Evolutionary conservation across 2,329 filamentous ascomycete species (phyloP).

Genomic region (Orbilia brochopaga): DNA sequence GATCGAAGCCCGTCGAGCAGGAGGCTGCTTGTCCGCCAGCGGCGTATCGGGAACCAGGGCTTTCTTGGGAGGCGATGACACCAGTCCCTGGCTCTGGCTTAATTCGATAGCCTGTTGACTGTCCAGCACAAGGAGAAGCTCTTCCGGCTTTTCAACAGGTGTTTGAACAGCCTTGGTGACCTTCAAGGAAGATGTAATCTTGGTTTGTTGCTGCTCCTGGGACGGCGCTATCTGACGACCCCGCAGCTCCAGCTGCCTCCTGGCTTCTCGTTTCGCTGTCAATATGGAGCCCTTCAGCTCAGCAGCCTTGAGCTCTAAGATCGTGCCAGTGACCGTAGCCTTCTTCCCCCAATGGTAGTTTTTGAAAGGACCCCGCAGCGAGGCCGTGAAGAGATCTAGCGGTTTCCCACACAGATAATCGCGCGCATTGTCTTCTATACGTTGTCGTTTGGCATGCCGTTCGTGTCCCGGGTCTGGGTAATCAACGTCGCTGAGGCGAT

Average conservation of each 20-base stretch:
- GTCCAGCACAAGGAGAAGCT: constrained; percentile 24
- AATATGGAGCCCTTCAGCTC: constrained; percentile 28
- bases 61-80: constrained; percentile 1
- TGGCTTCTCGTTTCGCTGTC: constrained; percentile 7
- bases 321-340: constrained; percentile 26
- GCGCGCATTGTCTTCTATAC: constrained; percentile 34
- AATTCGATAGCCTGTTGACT: constrained; percentile 28
- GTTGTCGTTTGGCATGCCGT: constrained; percentile 25
- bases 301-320: constrained; percentile 24
- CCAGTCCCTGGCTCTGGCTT: neutral
- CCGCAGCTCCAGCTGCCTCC: constrained; percentile 3
- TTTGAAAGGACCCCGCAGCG: constrained; percentile 23
- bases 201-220: constrained; percentile 1
- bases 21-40: neutral
- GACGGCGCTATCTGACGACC: neutral
- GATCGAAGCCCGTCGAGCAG: neutral
- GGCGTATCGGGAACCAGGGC: neutral
- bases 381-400: constrained; percentile 28
- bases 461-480: constrained; percentile 28
- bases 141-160: constrained; percentile 5
- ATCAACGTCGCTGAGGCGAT: constrained; percentile 43
- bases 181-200: constrained; percentile 15
- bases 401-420: constrained; percentile 35
- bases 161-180: constrained; percentile 10
- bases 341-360: constrained; percentile 36